These are phyloP conservation scores for Rhizopus arrhizus DNA, from an alignment of 371 early-diverging fungal species.

Conservation along the genomic window DNA sequence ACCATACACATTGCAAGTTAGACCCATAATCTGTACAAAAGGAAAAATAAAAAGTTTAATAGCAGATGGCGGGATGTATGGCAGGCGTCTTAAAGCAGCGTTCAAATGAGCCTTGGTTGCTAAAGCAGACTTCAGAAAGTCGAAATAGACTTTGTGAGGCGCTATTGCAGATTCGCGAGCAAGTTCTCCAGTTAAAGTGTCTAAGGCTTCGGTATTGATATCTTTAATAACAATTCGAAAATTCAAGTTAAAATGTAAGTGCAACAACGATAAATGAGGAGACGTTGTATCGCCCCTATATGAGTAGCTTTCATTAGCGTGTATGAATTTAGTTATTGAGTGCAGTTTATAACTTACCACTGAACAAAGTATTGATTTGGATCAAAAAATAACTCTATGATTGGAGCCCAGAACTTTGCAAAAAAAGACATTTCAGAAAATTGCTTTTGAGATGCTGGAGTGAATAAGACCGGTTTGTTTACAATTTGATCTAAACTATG, in stretches of 20 bases:
- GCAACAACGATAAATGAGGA: conserved; percentile 11
- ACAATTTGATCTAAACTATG: conserved; percentile 15
- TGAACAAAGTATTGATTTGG: conserved; percentile 17
- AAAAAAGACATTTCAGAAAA: conserved; percentile 15
- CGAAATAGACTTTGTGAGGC: conserved; percentile 1
- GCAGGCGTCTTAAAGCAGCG: conserved; percentile 13
- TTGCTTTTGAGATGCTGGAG: conserved; percentile 6
- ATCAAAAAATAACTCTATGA: conserved; percentile 16
- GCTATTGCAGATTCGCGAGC: conserved; percentile 5
- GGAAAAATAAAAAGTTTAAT: conserved; percentile 11
- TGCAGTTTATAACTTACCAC: conserved; percentile 15
- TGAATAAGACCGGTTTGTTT: conserved; percentile 14
- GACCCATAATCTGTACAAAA: conserved; percentile 14
- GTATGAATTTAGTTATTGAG: conserved; percentile 4
- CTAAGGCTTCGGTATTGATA: conserved; percentile 8
- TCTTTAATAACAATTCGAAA: conserved; percentile 17
- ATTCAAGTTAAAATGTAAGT: conserved; percentile 13
- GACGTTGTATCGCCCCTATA: conserved; percentile 15
- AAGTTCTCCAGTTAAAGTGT: conserved; percentile 15
- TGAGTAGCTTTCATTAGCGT: conserved; percentile 6
- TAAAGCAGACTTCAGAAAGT: conserved; percentile 13
- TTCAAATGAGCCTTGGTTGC: conserved; percentile 10
- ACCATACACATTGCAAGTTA: conserved; percentile 6
- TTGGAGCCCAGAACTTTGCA: conserved; percentile 20
- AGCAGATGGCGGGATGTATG: conserved; percentile 5